Conservation (phyloP, 169 alveolate species). For the Eimeria praecox region DNA sequence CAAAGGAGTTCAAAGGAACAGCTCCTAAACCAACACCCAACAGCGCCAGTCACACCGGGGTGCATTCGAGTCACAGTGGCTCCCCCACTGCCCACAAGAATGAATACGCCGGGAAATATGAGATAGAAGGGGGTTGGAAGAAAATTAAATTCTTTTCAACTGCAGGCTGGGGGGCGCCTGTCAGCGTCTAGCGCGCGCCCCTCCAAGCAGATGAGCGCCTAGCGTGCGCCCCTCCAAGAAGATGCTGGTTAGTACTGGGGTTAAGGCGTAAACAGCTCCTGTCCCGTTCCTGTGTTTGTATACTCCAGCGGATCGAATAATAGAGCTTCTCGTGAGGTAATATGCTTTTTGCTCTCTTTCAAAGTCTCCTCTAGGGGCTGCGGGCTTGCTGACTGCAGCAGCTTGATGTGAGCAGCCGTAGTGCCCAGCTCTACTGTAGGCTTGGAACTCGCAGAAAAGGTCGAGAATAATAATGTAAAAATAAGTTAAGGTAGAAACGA, state of each 20-base stretch:
- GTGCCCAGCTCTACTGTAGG: background rate
- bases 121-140: background rate
- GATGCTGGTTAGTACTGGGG: slow-evolving; percentile 42
- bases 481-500: slow-evolving; percentile 1
- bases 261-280: background rate
- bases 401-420: slow-evolving; percentile 65
- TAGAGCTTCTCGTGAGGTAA: background rate
- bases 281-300: background rate
- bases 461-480: background rate
- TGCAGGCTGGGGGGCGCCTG: slow-evolving; percentile 3
- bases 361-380: slow-evolving; percentile 8
- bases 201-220: slow-evolving; percentile 40
- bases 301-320: background rate
- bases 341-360: background rate
- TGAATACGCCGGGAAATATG: background rate
- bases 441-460: background rate
- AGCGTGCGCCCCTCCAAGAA: slow-evolving; percentile 43
- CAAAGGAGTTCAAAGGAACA: background rate
- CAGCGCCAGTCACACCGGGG: background rate
- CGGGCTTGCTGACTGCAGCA: slow-evolving; percentile 45
- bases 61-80: slow-evolving; percentile 29
- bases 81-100: background rate
- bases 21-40: background rate
- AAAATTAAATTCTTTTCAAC: background rate
- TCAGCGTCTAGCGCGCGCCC: slow-evolving; percentile 21